Base-by-base conservation (phyloP, 2,329 filamentous ascomycete species). In the Myriosclerotinia curreyana region DNA sequence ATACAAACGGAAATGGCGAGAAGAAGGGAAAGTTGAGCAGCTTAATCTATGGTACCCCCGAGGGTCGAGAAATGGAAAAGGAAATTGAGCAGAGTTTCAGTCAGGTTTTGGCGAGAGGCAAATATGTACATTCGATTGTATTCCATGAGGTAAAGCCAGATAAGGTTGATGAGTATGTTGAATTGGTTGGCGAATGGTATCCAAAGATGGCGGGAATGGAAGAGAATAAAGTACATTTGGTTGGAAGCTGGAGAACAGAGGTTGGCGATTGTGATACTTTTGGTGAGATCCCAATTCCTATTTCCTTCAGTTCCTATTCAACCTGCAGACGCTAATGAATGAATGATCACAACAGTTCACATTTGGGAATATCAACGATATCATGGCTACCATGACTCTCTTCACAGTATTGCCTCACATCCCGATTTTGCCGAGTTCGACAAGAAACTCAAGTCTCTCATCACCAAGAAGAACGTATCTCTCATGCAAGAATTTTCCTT, bases 311-410 rank as follows among this genome's bases (percentile, higher is more conserved):
- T 34, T 17, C n/a, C 12, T 48, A 36, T 49, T 28, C 5, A 6
- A 12, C 20, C 28, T 36, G 7, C 28, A 58, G n/a, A 58, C 8
- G 20, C 22, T 49, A 52, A 25, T 28, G 22, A 6, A 53, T 38
- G n/a, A 50, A 62, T 71, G 8, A 68, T 63, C 60, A 59, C 69
- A n/a, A 34, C 72, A 98, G 95, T 99, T 59, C 95, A 99, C 76
- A 99, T 99, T 74, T 99, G 95, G 95, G 95, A 99, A 78, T 99
- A 99, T 77, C 93, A 98, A 78, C 89, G 93, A 72, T 99, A 98
- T 79, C 84, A 93, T 71, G 95, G 95, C 66, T 98, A 98, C 78
- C 95, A 99, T 78, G 87, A 89, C 66, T 98, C 95, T 25, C 83
- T 96, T 54, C 85, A 97, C 80, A 86, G 84, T 71, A 96, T 98